Evolutionary conservation across 2,329 filamentous ascomycete species (phyloP), one percentile per base, ranked within the genome.

Genomic region (Teratosphaeria viscida): DNA sequence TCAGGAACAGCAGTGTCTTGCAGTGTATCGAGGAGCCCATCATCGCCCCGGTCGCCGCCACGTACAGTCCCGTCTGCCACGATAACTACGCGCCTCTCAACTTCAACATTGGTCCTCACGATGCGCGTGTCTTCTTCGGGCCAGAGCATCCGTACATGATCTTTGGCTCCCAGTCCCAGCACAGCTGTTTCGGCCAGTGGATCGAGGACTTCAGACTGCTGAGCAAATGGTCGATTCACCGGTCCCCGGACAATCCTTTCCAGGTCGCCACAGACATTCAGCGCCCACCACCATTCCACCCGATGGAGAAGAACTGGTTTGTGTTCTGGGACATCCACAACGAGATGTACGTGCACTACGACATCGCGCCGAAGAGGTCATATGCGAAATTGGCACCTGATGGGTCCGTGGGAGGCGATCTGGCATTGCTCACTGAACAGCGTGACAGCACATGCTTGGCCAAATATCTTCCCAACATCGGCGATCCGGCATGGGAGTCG

Each of bases 241-340:
- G 58, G 26, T 60, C 65, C 2, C 67, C 72, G 55, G 53, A 14
- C 27, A 49, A 53, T 37, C 32, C 54, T 16, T 84, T 82, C 66
- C 66, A 66, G 12, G 54, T 65, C 0, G 76, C 75, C 0, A 81
- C 76, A 0, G 83, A 85, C 62, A 67, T 85, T 2, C 77, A 79
- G 43, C 73, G 82, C 0, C 82, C 81, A 0, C 60, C 64, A 1
- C 77, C 79, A 0, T 79, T 73, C 64, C 66, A 67, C 2, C 39
- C 64, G 0, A 65, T 85, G 29, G 82, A 86, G 71, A 85, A 85
- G 77, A 85, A 86, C 65, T 86, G 77, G 75, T 85, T 85, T 63
- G 61, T 82, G 2, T 85, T 85, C 71, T 85, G 82, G 82, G 82
- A 84, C 62, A 60, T 61, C 0, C 60, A 72, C 0, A 77, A 75